phyloP scores from a whole-genome alignment of 495 filamentous ascomycete genomes.

The Corynascus novoguineensis region DNA sequence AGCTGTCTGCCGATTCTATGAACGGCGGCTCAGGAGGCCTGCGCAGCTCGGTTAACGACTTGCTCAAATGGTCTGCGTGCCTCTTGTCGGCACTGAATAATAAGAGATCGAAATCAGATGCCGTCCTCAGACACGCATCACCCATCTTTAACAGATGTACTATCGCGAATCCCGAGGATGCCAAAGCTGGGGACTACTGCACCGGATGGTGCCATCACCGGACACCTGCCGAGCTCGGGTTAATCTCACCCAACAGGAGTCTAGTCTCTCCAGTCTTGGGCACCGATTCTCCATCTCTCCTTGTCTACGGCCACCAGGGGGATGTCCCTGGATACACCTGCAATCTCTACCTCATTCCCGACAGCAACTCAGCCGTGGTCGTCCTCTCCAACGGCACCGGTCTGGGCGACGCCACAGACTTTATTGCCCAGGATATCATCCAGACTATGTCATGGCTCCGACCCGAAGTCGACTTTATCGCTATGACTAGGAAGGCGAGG shows the following conservation, averaged over 20 bases:
- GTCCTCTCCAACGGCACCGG: neutral
- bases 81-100: neutral
- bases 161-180: neutral
- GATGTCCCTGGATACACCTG: neutral
- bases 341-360: neutral
- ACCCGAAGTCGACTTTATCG: neutral
- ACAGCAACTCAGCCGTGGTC: neutral
- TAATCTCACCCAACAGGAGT: neutral
- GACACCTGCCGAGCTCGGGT: neutral
- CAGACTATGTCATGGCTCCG: neutral
- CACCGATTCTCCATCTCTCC: neutral
- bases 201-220: neutral
- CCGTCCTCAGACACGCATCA: neutral
- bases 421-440: neutral
- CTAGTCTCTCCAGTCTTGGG: neutral
- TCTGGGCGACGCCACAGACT: neutral
- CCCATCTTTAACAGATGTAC: neutral
- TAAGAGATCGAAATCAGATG: neutral
- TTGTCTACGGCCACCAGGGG: neutral
- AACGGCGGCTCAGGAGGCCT: neutral
- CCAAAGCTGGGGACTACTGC: neutral
- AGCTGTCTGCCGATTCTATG: neutral
- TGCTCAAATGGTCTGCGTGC: neutral
- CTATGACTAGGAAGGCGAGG: neutral
- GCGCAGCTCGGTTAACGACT: neutral